Evolutionary conservation across 768 basidiomycete genomes (phyloP).

Genomic region (Phaffia tasmanica): DNA sequence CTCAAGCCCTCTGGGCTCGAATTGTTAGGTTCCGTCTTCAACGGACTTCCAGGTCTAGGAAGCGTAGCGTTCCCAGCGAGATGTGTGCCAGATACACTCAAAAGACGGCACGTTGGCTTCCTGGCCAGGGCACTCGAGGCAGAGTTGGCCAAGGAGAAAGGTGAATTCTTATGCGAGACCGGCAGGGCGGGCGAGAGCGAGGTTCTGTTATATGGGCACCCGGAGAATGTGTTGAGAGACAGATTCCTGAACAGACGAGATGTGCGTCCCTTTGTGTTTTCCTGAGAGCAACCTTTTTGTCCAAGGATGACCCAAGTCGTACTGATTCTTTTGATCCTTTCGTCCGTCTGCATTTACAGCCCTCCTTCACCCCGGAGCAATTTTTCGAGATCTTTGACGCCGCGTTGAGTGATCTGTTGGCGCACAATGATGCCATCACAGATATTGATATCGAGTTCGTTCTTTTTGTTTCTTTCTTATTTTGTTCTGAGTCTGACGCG

Average conservation of each 20-base stretch:
- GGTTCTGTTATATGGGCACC: conserved; percentile 64
- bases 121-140: conserved; percentile 62
- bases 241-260: conserved; percentile 23
- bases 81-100: conserved; percentile 40
- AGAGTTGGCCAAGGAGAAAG: conserved; percentile 56
- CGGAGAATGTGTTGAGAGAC: conserved; percentile 50
- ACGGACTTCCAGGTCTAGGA: conserved; percentile 34
- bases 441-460: conserved; percentile 57
- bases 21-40: conserved; percentile 25
- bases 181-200: conserved; percentile 44
- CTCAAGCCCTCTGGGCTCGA: conserved; percentile 25
- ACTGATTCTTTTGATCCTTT: conserved; percentile 36
- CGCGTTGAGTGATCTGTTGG: conserved; percentile 62
- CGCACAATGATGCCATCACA: conserved; percentile 62
- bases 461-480: conserved; percentile 7
- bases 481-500: not conserved
- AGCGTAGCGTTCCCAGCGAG: conserved; percentile 35
- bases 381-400: conserved; percentile 55
- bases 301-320: conserved; percentile 34
- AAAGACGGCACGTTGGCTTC: conserved; percentile 48
- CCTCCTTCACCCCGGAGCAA: conserved; percentile 18
- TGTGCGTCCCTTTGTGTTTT: conserved; percentile 10
- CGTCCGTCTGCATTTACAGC: not conserved
- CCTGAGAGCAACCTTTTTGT: conserved; percentile 50
- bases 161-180: conserved; percentile 51